Conservation (phyloP, 768 basidiomycete species). For the Tricholoma bakamatsutake region DNA sequence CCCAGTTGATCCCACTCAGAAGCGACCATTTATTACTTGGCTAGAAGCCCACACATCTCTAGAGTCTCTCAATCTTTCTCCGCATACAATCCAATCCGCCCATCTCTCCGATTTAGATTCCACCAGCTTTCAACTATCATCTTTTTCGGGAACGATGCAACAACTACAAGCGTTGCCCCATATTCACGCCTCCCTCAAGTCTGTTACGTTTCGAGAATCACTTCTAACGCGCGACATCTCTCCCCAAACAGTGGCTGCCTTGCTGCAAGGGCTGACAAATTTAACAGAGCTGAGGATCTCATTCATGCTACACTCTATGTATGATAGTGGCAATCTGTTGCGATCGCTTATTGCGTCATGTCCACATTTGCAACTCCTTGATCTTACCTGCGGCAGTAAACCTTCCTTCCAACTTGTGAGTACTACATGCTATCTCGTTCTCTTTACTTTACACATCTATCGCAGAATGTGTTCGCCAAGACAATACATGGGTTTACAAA, state of each 20-base stretch:
- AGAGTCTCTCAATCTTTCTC: slow-evolving; percentile 43
- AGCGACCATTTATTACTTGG: slow-evolving; percentile 59
- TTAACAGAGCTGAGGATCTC: slow-evolving; percentile 57
- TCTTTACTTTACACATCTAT: neutral
- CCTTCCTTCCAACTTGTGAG: slow-evolving; percentile 70
- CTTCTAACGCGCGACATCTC: slow-evolving; percentile 65
- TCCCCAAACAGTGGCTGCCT: slow-evolving; percentile 49
- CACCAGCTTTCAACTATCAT: slow-evolving; percentile 44
- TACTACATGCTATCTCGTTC: slow-evolving; percentile 3
- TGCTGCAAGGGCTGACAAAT: slow-evolving; percentile 51
- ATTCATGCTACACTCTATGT: slow-evolving; percentile 67
- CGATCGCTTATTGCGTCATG: slow-evolving; percentile 62
- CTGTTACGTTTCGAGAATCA: slow-evolving; percentile 59
- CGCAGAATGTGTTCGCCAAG: slow-evolving; percentile 58
- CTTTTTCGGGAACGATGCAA: slow-evolving; percentile 61
- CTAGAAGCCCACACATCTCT: slow-evolving; percentile 59
- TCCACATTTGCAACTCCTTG: slow-evolving; percentile 56
- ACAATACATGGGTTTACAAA: slow-evolving; percentile 55
- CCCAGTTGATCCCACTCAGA: slow-evolving; percentile 31
- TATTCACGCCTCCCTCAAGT: slow-evolving; percentile 42
- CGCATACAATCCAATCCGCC: slow-evolving; percentile 45
- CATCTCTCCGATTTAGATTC: slow-evolving; percentile 46
- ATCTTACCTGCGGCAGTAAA: slow-evolving; percentile 60
- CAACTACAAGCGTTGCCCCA: slow-evolving; percentile 60
- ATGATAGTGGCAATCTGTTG: slow-evolving; percentile 67